These are phyloP conservation scores for Spathaspora passalidarum DNA, from an alignment of 805 yeast species.

Conservation along the genomic window DNA sequence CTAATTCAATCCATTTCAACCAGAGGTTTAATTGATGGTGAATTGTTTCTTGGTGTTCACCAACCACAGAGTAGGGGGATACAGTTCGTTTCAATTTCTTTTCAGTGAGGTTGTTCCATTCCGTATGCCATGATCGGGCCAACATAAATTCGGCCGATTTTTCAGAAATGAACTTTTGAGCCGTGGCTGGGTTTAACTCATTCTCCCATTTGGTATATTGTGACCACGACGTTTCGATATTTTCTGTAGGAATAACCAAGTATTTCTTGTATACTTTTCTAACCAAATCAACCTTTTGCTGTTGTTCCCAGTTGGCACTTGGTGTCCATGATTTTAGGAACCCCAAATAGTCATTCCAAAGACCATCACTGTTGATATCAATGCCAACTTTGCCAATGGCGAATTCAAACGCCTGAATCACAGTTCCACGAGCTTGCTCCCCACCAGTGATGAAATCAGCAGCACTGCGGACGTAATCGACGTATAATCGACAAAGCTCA, in stretches of 20 bases:
- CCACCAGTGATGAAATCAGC: constrained; percentile 76
- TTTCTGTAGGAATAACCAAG: constrained; percentile 70
- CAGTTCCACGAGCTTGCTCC: constrained; percentile 69
- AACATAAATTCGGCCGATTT: constrained; percentile 81
- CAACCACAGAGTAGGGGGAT: constrained; percentile 22
- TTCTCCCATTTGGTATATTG: constrained; percentile 83
- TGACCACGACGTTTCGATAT: constrained; percentile 77
- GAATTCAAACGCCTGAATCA: constrained; percentile 79
- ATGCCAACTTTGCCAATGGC: constrained; percentile 76
- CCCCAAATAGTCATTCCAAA: constrained; percentile 83
- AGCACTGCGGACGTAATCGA: constrained; percentile 70
- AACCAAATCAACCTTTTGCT: constrained; percentile 72
- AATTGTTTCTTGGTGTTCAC: constrained; percentile 17
- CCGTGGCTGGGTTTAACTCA: constrained; percentile 66
- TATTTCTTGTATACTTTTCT: constrained; percentile 70
- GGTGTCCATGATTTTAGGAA: constrained; percentile 80
- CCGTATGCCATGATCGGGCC: constrained; percentile 74
- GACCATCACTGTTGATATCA: constrained; percentile 64
- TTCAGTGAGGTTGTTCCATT: constrained; percentile 60
- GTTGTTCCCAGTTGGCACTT: constrained; percentile 77
- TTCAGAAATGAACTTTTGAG: constrained; percentile 82
- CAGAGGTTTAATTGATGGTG: constrained; percentile 52
- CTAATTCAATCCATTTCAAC: constrained; percentile 79
- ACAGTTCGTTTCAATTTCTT: constrained; percentile 44
- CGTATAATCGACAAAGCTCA: constrained; percentile 71